These are phyloP conservation scores for Wickerhamomyces hampshirensis DNA, from an alignment of 805 yeast species.

Conservation along the genomic window DNA sequence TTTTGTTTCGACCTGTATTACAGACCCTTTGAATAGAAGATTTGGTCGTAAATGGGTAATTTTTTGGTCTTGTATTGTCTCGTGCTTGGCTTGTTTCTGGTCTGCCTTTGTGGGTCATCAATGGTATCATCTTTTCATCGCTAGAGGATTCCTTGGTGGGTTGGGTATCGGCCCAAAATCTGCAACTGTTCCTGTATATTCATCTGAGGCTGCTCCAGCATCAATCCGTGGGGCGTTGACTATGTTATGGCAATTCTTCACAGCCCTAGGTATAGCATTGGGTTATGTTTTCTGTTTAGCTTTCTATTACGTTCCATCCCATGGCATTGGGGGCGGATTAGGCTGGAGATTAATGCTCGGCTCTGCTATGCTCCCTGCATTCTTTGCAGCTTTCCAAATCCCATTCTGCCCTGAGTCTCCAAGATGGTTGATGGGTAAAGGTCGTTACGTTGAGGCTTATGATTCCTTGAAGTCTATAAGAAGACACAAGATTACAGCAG, in stretches of 20 bases:
- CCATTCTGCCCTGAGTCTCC: slow-evolving; percentile 74
- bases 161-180: slow-evolving; percentile 69
- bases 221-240: slow-evolving; percentile 61
- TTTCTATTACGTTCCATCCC: slow-evolving; percentile 46
- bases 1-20: slow-evolving; percentile 55
- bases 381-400: slow-evolving; percentile 53
- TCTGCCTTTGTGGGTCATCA: slow-evolving; percentile 50
- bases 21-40: slow-evolving; percentile 52
- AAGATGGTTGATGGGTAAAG: slow-evolving; percentile 73
- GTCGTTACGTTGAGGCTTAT: slow-evolving; percentile 54
- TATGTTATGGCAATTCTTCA: slow-evolving; percentile 73
- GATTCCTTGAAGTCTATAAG: slow-evolving; percentile 46
- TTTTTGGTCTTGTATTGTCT: slow-evolving; percentile 56
- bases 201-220: slow-evolving; percentile 62
- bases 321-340: slow-evolving; percentile 34
- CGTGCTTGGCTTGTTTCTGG: slow-evolving; percentile 64
- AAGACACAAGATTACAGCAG: slow-evolving; percentile 51
- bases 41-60: slow-evolving; percentile 66
- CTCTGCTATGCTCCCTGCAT: slow-evolving; percentile 63
- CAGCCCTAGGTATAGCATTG: slow-evolving; percentile 70
- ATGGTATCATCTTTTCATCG: slow-evolving; percentile 67
- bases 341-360: slow-evolving; percentile 72
- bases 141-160: slow-evolving; percentile 56
- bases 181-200: slow-evolving; percentile 72
- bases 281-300: slow-evolving; percentile 66